Base-by-base conservation (phyloP, 2,329 filamentous ascomycete species). In the Rachicladosporium sp. region DNA sequence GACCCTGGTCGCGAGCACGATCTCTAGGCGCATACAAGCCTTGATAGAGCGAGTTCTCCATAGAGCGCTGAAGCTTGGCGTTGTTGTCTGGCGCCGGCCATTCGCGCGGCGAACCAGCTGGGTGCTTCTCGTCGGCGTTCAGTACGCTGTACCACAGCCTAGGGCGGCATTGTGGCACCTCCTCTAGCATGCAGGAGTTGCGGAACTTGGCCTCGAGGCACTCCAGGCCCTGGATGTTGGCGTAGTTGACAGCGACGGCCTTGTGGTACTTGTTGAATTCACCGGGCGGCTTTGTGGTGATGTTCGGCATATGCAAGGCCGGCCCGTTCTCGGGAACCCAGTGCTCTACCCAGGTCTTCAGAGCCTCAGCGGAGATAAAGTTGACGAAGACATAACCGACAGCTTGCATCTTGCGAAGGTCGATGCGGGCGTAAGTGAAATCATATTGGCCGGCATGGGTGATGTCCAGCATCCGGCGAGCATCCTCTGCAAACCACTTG, bases 351-450 rank as follows among this genome's bases (percentile, higher is more conserved):
- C 59, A 53, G 9, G 78, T 68, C 39, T 86, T 74, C 43, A 91
- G 86, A 58, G 84, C 76, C 43, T 80, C 66, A 0, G 84, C 77
- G 58, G 87, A 78, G 33, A 79, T 74, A 51, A 96, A 95, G 62
- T 98, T 95, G 65, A 98, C 86, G 62, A 96, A 98, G 0, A 87
- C 89, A 61, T 96, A 96, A 35, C 91, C 91, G 43, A 96, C 89
- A 57, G 87, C 93, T 46, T 46, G 55, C 38, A 43, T 57, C 30
- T 61, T 61, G 39, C 59, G 48, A 46, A 60, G 69, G 47, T 76
- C 74, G 51, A 96, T 96, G 31, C 91, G 80, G 38, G 96, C 66
- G 58, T 98, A 98, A 69, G 93, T 78, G 60, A 96, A 96, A 56
- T 96, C 88, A 58, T 93, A 96, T 46, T 81, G 80, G 23, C 86